Evolutionary conservation across 192 early-diverging fungal species (phyloP), one percentile per base, ranked within the genome.

Genomic region (Backusella luteola): DNA sequence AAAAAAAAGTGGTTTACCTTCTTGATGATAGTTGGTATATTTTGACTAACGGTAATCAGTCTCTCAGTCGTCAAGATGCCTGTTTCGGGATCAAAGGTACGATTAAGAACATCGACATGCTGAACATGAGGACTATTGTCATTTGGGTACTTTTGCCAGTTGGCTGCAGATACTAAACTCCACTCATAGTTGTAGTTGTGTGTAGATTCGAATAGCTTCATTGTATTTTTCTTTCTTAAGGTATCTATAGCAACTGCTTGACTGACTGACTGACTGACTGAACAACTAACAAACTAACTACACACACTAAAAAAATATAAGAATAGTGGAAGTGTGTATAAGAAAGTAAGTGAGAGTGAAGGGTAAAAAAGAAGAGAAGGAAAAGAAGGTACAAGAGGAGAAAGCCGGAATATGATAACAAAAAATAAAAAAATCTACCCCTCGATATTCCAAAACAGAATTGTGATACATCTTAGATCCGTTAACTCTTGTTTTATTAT

Each of bases 61-160:
- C 98, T 90, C 84, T 97, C 95, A 9, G 96, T 97, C 59, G 86
- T 87, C 49, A 99, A 85, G 42, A 97, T 79, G 63, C 96, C 96
- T 0, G 94, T 96, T 44, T 85, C 87, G 11, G 93, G 90, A 79
- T 96, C 93, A 34, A 99, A 84, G 7, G 85, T 77, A 59, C 96
- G 90, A 73, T 92, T 88, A 68, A 99, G 86, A 4, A 95, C 89
- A 86, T 98, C 98, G 44, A 97, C 96, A 73, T 93, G 92, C 29
- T 92, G 76, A 56, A 99, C 97, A 78, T 99, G 98, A 66, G 91
- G 89, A 35, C 95, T 93, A 49, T 93, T 84, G 26, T 94, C 93
- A 85, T 99, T 99, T 0, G 98, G 98, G 87, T 99, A 99, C 84
- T 99, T 99, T 84, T 91, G 90, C 93, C 93, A 99, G 83, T 97